A percentile compares a stretch with the other conserved stretches of the same genome.
phyloP scores from a whole-genome alignment of 2,329 filamentous ascomycete species.

The Epichloe elymi region DNA sequence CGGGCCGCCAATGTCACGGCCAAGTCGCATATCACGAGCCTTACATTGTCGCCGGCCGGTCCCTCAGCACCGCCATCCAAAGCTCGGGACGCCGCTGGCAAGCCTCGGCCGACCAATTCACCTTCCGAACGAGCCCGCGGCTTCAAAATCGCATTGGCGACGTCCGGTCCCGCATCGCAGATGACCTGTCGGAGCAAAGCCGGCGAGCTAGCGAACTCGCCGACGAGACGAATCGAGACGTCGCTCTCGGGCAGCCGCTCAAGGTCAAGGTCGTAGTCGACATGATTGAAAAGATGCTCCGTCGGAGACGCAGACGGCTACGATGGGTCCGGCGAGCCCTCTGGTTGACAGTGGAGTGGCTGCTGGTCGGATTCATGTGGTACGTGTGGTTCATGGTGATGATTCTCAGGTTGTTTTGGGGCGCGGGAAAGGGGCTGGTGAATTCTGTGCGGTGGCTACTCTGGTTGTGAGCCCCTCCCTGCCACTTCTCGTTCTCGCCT shows the following conservation, averaged over 20 bases:
- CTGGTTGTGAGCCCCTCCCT: constrained; percentile 44
- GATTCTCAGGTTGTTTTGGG: constrained; percentile 52
- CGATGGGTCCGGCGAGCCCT: constrained; percentile 63
- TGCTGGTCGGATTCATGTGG: constrained; percentile 83
- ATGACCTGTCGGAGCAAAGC: constrained; percentile 47
- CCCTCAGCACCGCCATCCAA: constrained; percentile 34
- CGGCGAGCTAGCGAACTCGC: constrained; percentile 62
- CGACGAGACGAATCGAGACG: constrained; percentile 62
- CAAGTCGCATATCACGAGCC: constrained; percentile 28
- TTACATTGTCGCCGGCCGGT: constrained; percentile 40
- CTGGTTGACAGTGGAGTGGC: constrained; percentile 79
- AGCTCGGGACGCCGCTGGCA: constrained; percentile 42
- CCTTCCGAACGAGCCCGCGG: constrained; percentile 38
- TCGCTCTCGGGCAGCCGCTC: constrained; percentile 64
- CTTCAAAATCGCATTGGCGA: constrained; percentile 36
- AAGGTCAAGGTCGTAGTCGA: constrained; percentile 72
- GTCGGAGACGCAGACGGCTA: constrained; percentile 53
- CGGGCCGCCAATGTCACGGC: constrained; percentile 13
- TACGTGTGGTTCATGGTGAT: constrained; percentile 85
- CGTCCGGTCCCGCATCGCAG: constrained; percentile 32
- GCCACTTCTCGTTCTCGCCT: not conserved
- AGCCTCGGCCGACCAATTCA: constrained; percentile 45
- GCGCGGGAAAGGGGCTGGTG: constrained; percentile 46
- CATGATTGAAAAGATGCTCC: constrained; percentile 61
- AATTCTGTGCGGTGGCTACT: constrained; percentile 64